phyloP scores from a whole-genome alignment of 2,329 filamentous ascomycete species.

The Rugonectria rugulosa region DNA sequence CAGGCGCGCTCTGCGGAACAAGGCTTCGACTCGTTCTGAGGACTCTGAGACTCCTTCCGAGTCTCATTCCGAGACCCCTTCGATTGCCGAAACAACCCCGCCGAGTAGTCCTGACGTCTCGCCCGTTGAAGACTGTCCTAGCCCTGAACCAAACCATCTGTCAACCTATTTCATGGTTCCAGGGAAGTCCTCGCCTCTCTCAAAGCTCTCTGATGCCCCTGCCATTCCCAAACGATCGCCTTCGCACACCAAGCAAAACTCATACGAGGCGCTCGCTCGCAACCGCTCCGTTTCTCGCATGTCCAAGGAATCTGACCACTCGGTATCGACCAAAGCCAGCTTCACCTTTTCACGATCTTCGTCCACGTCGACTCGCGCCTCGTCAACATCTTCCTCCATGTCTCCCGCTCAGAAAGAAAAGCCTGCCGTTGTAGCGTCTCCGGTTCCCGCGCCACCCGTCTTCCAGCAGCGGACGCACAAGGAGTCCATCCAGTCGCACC shows the following conservation, averaged over 20 bases:
- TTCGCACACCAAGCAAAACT: slow-evolving; percentile 87
- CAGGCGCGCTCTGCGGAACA: slow-evolving; percentile 41
- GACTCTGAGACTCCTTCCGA: slow-evolving; percentile 15
- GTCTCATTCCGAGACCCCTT: slow-evolving; percentile 65
- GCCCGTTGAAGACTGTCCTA: slow-evolving; percentile 60
- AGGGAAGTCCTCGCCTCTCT: slow-evolving; percentile 49
- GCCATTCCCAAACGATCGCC: slow-evolving; percentile 79
- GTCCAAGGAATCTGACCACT: slow-evolving; percentile 61
- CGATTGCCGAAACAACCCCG: slow-evolving; percentile 63
- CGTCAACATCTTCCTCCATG: slow-evolving; percentile 51
- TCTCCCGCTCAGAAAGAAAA: slow-evolving; percentile 42
- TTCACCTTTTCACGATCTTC: slow-evolving; percentile 65
- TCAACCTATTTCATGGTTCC: slow-evolving; percentile 71
- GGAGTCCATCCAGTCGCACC: slow-evolving; percentile 70
- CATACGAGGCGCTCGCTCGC: slow-evolving; percentile 76
- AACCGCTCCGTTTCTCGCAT: slow-evolving; percentile 67
- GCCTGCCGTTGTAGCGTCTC: slow-evolving; percentile 35
- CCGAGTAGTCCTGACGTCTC: slow-evolving; percentile 75
- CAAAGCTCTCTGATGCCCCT: slow-evolving; percentile 49
- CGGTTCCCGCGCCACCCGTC: slow-evolving; percentile 41
- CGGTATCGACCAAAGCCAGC: slow-evolving; percentile 64
- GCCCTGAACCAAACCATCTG: slow-evolving; percentile 70
- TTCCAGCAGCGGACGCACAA: slow-evolving; percentile 47
- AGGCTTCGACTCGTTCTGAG: slow-evolving; percentile 47
- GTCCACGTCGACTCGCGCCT: slow-evolving; percentile 62